Base-by-base conservation (phyloP, 345 rosid genomes). In the Eucalyptus brandiana region DNA sequence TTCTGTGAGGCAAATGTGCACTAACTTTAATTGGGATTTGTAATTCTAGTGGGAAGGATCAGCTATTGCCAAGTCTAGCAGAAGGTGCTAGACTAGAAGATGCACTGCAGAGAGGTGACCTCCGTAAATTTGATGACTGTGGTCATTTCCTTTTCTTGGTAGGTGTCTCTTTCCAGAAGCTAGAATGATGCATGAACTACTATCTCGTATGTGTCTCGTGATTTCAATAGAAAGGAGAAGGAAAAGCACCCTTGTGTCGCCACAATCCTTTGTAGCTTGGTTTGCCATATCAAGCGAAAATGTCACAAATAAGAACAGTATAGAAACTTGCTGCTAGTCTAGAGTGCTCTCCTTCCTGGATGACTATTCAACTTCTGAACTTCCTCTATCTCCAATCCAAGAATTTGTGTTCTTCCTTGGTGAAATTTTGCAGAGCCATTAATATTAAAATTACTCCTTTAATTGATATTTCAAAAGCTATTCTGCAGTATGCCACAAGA, bases 131-230 rank as follows among this genome's bases (percentile, higher is more conserved):
- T 88, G 62, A 90, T 51, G 94, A 94, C 88, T 93, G 90, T 86
- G 95, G 96, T 34, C 99, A 97, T 93, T 96, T 93, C 88, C 95
- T 96, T 85, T 94, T 97, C 92, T 91, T 97, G 97, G 99, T 97
- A 92, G 83, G 89, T 50, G 56, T 90, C 89, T 89, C 58, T 90
- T 67, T 91, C 89, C 28, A 76, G 47, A 72, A 21, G 14, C 26
- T 37, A 76, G 83, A 37, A 37, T 76, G 24, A 76, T 2, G 28
- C 28, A 37, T 76, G 45, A 21, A 76, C 47, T 76, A 9, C 47
- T 11, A 37, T 76, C 16, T 37, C 47, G 2, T 32, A 67, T 40
- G 28, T 76, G 83, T 21, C 83, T 11, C 19, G 83, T 12, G 16
- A 76, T 19, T 76, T 76, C 45, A 19, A 21, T 76, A 19, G 83